Base-by-base conservation (phyloP, 345 rosid genomes). In the Durio zibethinus region DNA sequence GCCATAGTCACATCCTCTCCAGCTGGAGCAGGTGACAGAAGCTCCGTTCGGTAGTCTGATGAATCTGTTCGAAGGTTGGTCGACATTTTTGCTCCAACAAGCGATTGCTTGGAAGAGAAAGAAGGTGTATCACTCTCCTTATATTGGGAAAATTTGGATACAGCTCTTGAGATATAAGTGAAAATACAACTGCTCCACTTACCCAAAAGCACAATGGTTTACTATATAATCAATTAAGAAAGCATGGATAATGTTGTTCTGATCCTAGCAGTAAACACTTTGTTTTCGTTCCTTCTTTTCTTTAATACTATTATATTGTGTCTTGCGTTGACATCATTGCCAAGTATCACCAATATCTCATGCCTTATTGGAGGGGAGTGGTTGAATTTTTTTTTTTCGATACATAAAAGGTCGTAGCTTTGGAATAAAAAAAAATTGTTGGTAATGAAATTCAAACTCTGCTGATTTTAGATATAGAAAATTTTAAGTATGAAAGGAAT, bases 11-110 rank as follows among this genome's bases (percentile, higher is more conserved):
- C 10, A 12, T 74, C 72, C 43, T 76, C 82, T 21, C 83, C 80
- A 0, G 38, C 80, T 1, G 80, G 85, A 9, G 79, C 68, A 0
- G 89, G 91, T 1, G 89, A 89, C 47, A 86, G 80, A 62, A 88
- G 91, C 78, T 88, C 91, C 0, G 80, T 82, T 50, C 85, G 78
- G 73, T 82, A 79, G 43, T 88, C 89, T 0, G 69, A 77, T 0
- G 91, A 83, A 73, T 86, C 89, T 1, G 48, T 80, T 43, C 84
- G 77, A 23, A 78, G 81, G 69, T 81, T 56, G 14, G 59, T 76
- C 29, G 0, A 78, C 86, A 83, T 83, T 16, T 83, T 69, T n/a
- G 4, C 10, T 23, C 33, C 52, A 35, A 66, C 43, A 45, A 38
- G 25, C 45, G 2, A 27, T 56, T 27, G 67, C 72, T 68, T 50